Evolutionary conservation across 768 basidiomycete genomes (phyloP).

Genomic region (Fistulinella prunicolor): DNA sequence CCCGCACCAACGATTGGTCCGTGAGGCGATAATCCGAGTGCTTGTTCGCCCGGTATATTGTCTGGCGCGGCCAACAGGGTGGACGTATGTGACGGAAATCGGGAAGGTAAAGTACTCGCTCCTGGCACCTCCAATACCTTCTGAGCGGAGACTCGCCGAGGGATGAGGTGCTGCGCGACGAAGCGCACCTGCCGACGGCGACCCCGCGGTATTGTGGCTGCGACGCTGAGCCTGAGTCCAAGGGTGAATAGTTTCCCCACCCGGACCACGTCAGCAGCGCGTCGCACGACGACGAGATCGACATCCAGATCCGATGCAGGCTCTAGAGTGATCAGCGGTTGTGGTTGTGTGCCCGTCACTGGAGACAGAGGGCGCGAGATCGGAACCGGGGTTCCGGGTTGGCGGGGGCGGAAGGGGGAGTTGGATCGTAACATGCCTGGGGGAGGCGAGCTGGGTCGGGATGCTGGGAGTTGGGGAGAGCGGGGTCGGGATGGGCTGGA

Average conservation of each 20-base stretch:
- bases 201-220: slow-evolving; percentile 38
- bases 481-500: slow-evolving; percentile 48
- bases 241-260: slow-evolving; percentile 63
- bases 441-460: slow-evolving; percentile 59
- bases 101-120: slow-evolving; percentile 3
- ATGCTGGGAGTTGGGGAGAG: slow-evolving; percentile 53
- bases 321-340: slow-evolving; percentile 23
- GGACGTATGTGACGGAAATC: slow-evolving; percentile 8
- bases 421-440: slow-evolving; percentile 42
- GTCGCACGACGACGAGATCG: slow-evolving; percentile 51
- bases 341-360: slow-evolving; percentile 19
- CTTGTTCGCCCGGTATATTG: slow-evolving; percentile 4
- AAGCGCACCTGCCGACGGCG: slow-evolving; percentile 46
- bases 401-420: slow-evolving; percentile 39
- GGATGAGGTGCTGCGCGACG: slow-evolving; percentile 65
- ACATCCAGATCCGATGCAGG: slow-evolving; percentile 47
- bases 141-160: slow-evolving; percentile 30
- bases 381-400: slow-evolving; percentile 29
- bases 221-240: slow-evolving; percentile 49
- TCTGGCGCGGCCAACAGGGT: slow-evolving; percentile 1
- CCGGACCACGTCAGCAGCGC: slow-evolving; percentile 42
- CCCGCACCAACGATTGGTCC: neutral
- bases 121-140: slow-evolving; percentile 4
- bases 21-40: slow-evolving; percentile 15
- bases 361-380: slow-evolving; percentile 31